These are phyloP conservation scores for Acarospora socialis DNA, from an alignment of 2,329 filamentous ascomycete genomes.

Conservation along the genomic window DNA sequence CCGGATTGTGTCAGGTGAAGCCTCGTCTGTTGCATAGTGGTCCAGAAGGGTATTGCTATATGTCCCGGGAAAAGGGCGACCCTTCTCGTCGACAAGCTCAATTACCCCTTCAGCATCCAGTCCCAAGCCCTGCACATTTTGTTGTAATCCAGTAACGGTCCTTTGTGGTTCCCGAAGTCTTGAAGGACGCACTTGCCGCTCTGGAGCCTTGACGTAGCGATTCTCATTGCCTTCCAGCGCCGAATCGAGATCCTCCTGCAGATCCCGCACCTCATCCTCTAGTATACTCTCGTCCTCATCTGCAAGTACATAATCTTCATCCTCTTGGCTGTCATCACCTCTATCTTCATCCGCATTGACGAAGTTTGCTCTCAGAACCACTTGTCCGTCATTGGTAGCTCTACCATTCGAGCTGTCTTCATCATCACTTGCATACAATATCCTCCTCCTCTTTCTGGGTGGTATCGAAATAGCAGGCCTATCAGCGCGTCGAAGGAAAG, in stretches of 20 bases:
- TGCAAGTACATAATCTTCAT: conserved; percentile 16
- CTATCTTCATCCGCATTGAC: conserved; percentile 20
- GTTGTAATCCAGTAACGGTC: conserved; percentile 3
- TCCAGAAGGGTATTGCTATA: conserved; percentile 16
- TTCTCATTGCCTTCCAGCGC: conserved; percentile 4
- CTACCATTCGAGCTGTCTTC: conserved; percentile 19
- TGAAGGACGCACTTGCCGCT: too few species aligned
- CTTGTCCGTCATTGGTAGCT: conserved; percentile 17
- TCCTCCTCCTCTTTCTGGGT: conserved; percentile 52
- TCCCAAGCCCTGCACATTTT: conserved; percentile 8
- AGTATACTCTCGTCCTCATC: conserved; percentile 22
- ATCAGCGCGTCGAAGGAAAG: conserved; percentile 45
- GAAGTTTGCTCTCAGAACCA: conserved; percentile 20
- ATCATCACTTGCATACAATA: conserved; percentile 26
- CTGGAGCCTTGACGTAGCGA: neutral
- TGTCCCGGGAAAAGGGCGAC: conserved; percentile 7
- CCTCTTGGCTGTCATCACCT: conserved; percentile 14
- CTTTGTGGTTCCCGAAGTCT: too few species aligned
- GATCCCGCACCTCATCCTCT: conserved; percentile 20
- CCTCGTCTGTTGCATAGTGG: conserved; percentile 19
- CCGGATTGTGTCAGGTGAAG: conserved; percentile 19
- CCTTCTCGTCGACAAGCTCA: conserved; percentile 10
- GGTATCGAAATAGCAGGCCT: conserved; percentile 59
- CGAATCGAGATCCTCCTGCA: conserved; percentile 8
- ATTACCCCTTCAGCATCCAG: conserved; percentile 3